These are phyloP conservation scores for Pythium myriotylum DNA, from an alignment of 352 stramenopile genomes.

Conservation along the genomic window DNA sequence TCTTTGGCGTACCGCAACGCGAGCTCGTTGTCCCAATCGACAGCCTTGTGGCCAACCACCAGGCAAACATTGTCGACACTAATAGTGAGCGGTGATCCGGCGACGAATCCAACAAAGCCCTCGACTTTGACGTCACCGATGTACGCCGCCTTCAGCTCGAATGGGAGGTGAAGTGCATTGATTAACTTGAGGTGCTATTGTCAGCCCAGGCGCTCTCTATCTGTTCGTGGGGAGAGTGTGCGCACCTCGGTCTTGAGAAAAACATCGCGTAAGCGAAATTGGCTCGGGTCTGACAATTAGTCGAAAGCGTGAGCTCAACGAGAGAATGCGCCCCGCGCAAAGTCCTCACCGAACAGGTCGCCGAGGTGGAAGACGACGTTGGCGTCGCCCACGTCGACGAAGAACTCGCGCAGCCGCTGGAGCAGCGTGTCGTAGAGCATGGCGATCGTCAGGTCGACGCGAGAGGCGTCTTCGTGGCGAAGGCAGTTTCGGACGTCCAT, in stretches of 20 bases:
- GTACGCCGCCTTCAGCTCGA: conserved; percentile 66
- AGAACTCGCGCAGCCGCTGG: conserved; percentile 67
- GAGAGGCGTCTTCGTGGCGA: conserved; percentile 3
- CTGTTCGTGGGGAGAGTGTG: no score
- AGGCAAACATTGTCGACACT: conserved; percentile 61
- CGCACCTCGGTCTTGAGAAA: conserved; percentile 64
- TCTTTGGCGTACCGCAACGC: conserved; percentile 72
- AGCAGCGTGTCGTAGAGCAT: conserved; percentile 63
- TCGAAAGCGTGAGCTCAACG: background rate
- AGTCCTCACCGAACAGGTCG: conserved; percentile 62
- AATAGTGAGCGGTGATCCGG: conserved; percentile 57
- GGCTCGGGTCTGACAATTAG: conserved; percentile 49
- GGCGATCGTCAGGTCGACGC: conserved; percentile 3
- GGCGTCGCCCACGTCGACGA: conserved; percentile 54
- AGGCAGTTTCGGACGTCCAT: no score
- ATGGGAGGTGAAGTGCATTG: conserved; percentile 67
- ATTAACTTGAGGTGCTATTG: conserved; percentile 36
- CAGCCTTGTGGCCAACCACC: conserved; percentile 53
- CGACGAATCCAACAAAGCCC: conserved; percentile 56
- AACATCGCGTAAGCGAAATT: conserved; percentile 62
- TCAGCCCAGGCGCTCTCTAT: background rate
- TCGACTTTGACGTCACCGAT: conserved; percentile 70
- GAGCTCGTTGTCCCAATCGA: conserved; percentile 74
- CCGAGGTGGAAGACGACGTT: conserved; percentile 70
- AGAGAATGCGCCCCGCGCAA: background rate